A percentile compares a stretch with the other conserved stretches of the same genome.
Evolutionary conservation across 768 basidiomycete species (phyloP).

Genomic region (Mycena metata): DNA sequence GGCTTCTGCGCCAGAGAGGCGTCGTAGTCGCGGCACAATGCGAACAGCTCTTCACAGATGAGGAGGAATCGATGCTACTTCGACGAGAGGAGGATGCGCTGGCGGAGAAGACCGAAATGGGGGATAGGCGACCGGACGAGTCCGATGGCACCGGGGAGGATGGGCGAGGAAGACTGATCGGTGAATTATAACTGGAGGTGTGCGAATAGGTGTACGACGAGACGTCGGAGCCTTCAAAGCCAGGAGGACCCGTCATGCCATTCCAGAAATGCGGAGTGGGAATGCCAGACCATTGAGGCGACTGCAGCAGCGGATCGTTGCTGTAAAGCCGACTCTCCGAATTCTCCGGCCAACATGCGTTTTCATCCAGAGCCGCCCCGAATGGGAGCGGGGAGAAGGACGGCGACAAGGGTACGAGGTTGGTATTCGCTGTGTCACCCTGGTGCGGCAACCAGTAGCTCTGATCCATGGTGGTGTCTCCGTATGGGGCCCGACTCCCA

Average conservation of each 20-base stretch:
- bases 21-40: conserved; percentile 24
- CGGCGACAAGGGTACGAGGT: not conserved
- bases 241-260: not conserved
- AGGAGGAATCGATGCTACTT: not conserved
- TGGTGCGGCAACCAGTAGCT: not conserved
- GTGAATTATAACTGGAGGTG: not conserved
- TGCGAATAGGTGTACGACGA: not conserved
- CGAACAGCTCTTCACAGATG: conserved; percentile 7
- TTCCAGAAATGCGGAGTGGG: not conserved
- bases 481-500: not conserved
- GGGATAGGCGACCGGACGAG: conserved; percentile 9
- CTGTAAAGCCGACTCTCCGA: not conserved
- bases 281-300: not conserved
- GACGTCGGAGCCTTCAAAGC: not conserved
- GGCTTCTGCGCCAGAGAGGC: conserved; percentile 26
- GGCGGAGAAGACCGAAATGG: conserved; percentile 6
- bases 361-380: not conserved
- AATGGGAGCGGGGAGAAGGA: not conserved
- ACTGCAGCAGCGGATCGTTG: not conserved
- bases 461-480: not conserved
- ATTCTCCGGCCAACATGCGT: not conserved
- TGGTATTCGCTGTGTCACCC: not conserved
- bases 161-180: not conserved
- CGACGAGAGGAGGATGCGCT: conserved; percentile 9
- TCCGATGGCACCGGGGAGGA: not conserved